These are phyloP conservation scores for Leucosporidium creatinivorum DNA, from an alignment of 768 basidiomycete species.

Conservation along the genomic window DNA sequence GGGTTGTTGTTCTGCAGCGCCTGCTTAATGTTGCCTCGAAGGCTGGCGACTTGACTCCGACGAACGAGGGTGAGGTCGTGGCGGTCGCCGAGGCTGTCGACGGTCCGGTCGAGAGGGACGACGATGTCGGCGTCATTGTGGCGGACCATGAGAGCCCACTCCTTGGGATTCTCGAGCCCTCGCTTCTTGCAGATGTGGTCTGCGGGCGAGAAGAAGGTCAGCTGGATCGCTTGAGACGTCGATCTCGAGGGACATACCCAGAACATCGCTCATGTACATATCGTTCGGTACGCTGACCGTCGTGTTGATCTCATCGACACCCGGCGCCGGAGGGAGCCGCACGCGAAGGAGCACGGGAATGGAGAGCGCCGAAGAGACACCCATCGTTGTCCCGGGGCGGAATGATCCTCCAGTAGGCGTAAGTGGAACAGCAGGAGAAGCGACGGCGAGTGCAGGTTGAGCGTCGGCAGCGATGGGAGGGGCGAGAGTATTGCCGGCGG, in stretches of 20 bases:
- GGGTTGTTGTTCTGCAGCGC: constrained; percentile 68
- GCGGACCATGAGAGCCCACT: constrained; percentile 69
- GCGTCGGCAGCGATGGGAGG: not conserved
- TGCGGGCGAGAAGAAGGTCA: not conserved
- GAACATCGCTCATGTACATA: constrained; percentile 48
- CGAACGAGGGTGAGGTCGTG: not conserved
- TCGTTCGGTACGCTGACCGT: constrained; percentile 52
- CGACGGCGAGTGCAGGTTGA: not conserved
- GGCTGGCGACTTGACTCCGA: not conserved
- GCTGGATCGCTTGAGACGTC: not conserved
- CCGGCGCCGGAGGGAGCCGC: not conserved
- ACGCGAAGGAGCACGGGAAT: constrained; percentile 15
- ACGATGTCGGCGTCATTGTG: constrained; percentile 60
- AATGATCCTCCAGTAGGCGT: not conserved
- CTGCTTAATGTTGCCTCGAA: not conserved
- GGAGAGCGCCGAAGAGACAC: constrained; percentile 8
- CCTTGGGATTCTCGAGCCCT: constrained; percentile 57
- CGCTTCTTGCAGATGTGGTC: constrained; percentile 47
- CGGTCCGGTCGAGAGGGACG: constrained; percentile 87
- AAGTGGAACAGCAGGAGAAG: not conserved
- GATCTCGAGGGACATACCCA: constrained; percentile 5
- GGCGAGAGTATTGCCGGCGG: not conserved
- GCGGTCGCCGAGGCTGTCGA: constrained; percentile 68
- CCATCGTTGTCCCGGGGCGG: not conserved
- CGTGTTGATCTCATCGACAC: constrained; percentile 2